Percentiles rank a stretch among this genome's conserved stretches.
These are phyloP conservation scores for Arabidopsis suecica DNA, from an alignment of 345 rosid species.

Conservation along the genomic window DNA sequence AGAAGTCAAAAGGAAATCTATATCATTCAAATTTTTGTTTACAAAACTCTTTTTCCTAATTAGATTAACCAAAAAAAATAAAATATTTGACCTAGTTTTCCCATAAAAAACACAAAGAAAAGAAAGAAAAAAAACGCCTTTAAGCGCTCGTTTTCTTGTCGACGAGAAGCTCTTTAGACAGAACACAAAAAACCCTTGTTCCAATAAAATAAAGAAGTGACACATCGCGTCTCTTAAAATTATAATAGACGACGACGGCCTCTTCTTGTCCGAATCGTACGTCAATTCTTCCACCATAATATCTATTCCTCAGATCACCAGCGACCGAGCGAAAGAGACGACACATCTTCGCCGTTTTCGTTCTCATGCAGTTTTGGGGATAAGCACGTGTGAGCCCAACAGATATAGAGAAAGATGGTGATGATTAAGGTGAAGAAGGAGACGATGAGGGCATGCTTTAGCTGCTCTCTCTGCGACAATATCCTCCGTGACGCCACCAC, in stretches of 20 bases:
- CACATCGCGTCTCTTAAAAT: constrained; percentile 6
- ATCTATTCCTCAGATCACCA: constrained; percentile 23
- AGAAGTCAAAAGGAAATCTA: background rate
- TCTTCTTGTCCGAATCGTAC: constrained; percentile 34
- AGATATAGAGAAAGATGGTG: constrained; percentile 46
- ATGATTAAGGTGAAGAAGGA: constrained; percentile 68
- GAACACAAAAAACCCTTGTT: constrained; percentile 7
- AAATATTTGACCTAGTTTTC: background rate
- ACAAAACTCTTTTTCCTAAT: background rate
- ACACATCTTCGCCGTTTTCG: constrained; percentile 15
- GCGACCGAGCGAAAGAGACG: constrained; percentile 15
- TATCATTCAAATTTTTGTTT: background rate
- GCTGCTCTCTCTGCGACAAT: constrained; percentile 73
- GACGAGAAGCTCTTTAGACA: background rate
- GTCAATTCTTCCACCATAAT: constrained; percentile 18
- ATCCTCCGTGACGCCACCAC: constrained; percentile 79
- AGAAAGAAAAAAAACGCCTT: background rate
- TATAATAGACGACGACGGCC: background rate
- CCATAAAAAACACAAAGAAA: background rate
- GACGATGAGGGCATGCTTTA: constrained; percentile 71
- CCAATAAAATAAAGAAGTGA: constrained; percentile 3
- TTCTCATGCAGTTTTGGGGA: constrained; percentile 49
- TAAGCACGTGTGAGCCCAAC: constrained; percentile 36
- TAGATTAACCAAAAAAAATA: background rate
- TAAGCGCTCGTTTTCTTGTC: background rate